Evolutionary conservation across 2,329 filamentous ascomycete genomes (phyloP).

Genomic region (Plenodomus biglobosus): DNA sequence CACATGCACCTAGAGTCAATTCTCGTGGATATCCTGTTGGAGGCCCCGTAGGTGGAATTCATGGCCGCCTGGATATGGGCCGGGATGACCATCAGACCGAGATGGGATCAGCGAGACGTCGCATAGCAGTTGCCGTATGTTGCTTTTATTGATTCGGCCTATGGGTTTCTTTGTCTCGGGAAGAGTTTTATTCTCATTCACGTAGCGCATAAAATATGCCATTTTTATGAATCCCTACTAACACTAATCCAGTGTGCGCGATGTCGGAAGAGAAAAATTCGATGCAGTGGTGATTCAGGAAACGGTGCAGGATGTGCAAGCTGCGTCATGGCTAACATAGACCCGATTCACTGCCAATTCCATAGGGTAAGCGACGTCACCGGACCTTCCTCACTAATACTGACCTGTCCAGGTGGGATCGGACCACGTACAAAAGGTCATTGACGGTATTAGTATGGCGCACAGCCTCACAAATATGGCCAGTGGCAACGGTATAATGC

Average conservation of each 20-base stretch:
- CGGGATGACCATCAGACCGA: slow-evolving; percentile 37
- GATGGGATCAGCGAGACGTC: slow-evolving; percentile 47
- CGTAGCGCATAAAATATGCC: not conserved
- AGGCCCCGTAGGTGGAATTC: slow-evolving; percentile 21
- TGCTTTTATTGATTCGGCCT: not conserved
- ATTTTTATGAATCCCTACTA: not conserved
- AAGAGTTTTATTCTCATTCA: too few species aligned
- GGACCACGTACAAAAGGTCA: slow-evolving; percentile 25
- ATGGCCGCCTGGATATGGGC: slow-evolving; percentile 7
- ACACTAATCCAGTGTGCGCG: slow-evolving; percentile 70
- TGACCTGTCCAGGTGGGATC: slow-evolving; percentile 38
- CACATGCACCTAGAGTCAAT: slow-evolving; percentile 25
- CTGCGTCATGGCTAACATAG: slow-evolving; percentile 72
- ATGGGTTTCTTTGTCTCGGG: too few species aligned
- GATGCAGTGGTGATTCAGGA: slow-evolving; percentile 83
- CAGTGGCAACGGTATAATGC: slow-evolving; percentile 23
- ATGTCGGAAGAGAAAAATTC: slow-evolving; percentile 91
- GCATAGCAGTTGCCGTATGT: slow-evolving; percentile 52
- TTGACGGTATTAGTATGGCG: slow-evolving; percentile 21
- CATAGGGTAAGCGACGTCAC: slow-evolving; percentile 62
- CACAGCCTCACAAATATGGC: slow-evolving; percentile 21
- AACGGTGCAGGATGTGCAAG: slow-evolving; percentile 78
- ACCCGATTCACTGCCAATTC: slow-evolving; percentile 68
- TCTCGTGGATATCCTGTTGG: slow-evolving; percentile 30
- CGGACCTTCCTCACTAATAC: not conserved